Evolutionary conservation across 2,329 filamentous ascomycete species (phyloP), one percentile per base, ranked within the genome.

Genomic region (Rutstroemia sp.): DNA sequence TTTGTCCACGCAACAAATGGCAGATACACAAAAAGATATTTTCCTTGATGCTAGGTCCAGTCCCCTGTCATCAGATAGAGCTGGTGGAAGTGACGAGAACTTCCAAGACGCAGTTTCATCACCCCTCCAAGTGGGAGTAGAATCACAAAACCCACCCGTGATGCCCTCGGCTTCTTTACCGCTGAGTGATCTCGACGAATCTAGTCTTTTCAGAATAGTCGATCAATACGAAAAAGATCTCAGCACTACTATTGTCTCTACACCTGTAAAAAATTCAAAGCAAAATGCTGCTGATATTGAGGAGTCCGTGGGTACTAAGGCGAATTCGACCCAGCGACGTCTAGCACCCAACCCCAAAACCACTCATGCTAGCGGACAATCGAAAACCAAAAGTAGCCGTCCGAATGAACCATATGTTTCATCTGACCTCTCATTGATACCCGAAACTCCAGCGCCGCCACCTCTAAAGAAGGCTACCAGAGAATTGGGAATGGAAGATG

Each of bases 41-140:
- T 79, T 76, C 62, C 72, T 78, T 41, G 78, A 82, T 64, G 77
- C 77, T 12, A 71, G 69, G 45, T 75, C 71, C 37, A 80, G 75
- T 54, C 76, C 75, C 7, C 58, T 63, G 14, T 70, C 63, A 58
- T 61, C 65, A 58, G 50, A 71, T 54, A 60, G 60, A 56, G 8
- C 55, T n/a, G 51, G 44, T 12, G 25, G 49, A 16, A 47, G 50
- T 4, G 57, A 59, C 34, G 61, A 60, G 14, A 63, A 60, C 7
- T 69, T 67, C 42, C 58, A 67, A 42, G 67, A 68, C 50, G 62
- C 61, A 19, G 41, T 64, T 14, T 64, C 64, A 14, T 67, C 65
- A 2, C 66, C 63, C 2, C 52, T 45, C 30, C 37, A 48, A 6
- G 47, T 58, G 9, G 14, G 14, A 51, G 23, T 37, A 42, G 38